Percentiles rank a stretch among this genome's conserved stretches.
Conservation (phyloP, 1,139 yeast genomes). For the Yamadazyma diospyri region DNA sequence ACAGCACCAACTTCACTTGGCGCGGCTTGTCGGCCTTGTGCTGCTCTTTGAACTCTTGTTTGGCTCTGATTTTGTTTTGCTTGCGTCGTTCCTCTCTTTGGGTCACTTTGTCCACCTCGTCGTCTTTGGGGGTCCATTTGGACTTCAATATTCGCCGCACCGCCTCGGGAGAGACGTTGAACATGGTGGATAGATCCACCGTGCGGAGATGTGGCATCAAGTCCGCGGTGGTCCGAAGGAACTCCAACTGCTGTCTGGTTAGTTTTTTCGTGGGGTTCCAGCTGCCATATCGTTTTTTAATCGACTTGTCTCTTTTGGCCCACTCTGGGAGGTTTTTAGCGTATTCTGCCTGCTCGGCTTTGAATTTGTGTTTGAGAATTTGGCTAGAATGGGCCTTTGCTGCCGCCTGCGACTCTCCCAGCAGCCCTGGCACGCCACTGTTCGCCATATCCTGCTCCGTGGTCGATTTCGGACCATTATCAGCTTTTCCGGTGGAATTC, state of each 20-base stretch:
- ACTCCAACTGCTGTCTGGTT: slow-evolving; percentile 68
- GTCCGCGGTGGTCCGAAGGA: slow-evolving; percentile 53
- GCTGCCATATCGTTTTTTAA: slow-evolving; percentile 53
- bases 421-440: not conserved
- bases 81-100: slow-evolving; percentile 4
- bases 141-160: slow-evolving; percentile 75
- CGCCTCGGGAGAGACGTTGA: slow-evolving; percentile 77
- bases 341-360: slow-evolving; percentile 8
- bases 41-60: not conserved
- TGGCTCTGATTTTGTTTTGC: slow-evolving; percentile 1
- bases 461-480: too few relatives aligned
- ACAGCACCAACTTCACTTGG: too few relatives aligned
- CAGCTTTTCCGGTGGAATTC: too few relatives aligned
- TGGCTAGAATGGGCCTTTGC: not conserved
- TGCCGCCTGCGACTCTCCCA: not conserved
- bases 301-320: slow-evolving; percentile 63
- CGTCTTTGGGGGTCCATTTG: slow-evolving; percentile 65
- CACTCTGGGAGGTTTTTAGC: slow-evolving; percentile 39
- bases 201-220: slow-evolving; percentile 59
- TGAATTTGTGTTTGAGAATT: slow-evolving; percentile 6
- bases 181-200: slow-evolving; percentile 59
- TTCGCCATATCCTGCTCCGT: too few relatives aligned
- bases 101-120: slow-evolving; percentile 36
- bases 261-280: slow-evolving; percentile 75
- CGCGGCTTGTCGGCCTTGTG: not conserved